These are phyloP conservation scores for Eucalyptus paniculata DNA, from an alignment of 345 rosid genomes.

Conservation along the genomic window DNA sequence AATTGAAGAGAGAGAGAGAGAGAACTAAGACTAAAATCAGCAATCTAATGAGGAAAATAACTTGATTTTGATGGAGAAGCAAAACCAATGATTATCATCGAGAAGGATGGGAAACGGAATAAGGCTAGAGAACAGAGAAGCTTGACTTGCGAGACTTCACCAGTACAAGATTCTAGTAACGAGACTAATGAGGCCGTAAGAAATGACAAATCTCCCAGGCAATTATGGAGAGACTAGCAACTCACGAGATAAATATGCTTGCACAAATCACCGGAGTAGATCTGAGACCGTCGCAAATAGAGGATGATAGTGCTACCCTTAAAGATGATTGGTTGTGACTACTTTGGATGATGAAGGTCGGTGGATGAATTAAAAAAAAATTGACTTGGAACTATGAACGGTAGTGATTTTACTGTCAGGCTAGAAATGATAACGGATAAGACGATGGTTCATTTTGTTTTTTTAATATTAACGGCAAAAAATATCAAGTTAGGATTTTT, in stretches of 20 bases:
- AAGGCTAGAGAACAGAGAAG: background rate
- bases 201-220: background rate
- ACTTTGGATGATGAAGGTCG: background rate
- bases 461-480: background rate
- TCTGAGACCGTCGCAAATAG: background rate
- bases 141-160: background rate
- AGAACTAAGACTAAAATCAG: background rate
- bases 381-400: background rate
- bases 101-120: background rate
- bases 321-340: background rate
- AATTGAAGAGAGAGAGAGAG: background rate
- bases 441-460: background rate
- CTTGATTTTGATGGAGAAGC: background rate
- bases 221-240: background rate
- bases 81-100: background rate
- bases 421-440: background rate
- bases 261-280: background rate
- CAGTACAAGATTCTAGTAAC: background rate
- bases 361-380: background rate
- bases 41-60: background rate
- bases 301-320: background rate
- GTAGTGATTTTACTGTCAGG: background rate
- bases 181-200: background rate
- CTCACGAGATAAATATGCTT: background rate
- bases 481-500: background rate